Conservation (phyloP, 169 alveolate genomes). For the Cryptosporidium felis region DNA sequence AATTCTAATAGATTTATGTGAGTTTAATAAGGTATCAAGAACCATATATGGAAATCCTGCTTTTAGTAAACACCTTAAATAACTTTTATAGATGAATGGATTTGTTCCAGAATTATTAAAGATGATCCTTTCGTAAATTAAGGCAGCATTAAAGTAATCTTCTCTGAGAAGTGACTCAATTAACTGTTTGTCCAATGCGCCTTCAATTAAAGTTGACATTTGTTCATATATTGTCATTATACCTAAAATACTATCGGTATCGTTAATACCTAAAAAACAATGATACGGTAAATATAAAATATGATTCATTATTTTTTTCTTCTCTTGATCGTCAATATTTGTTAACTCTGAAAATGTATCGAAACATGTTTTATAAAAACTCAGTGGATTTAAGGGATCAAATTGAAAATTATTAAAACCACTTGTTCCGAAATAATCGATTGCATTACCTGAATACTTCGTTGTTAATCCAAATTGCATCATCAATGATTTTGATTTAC, state of each 20-base stretch:
- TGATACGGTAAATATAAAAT: conserved; percentile 54
- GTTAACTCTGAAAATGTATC: background rate
- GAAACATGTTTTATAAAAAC: conserved; percentile 17
- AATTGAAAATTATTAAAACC: conserved; percentile 38
- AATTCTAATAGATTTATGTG: background rate
- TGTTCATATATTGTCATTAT: conserved; percentile 53
- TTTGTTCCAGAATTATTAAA: conserved; percentile 11
- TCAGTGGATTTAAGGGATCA: conserved; percentile 58
- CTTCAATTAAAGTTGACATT: background rate
- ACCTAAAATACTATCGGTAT: conserved; percentile 43
- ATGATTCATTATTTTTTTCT: conserved; percentile 18
- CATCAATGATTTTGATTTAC: conserved; percentile 4
- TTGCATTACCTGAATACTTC: conserved; percentile 49
- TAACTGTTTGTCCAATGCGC: conserved; percentile 13
- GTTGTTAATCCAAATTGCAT: conserved; percentile 35
- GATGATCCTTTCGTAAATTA: conserved; percentile 35
- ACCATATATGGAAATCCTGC: conserved; percentile 60
- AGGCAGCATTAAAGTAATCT: conserved; percentile 40
- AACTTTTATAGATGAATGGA: background rate
- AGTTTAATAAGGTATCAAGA: background rate
- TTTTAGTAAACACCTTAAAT: conserved; percentile 43
- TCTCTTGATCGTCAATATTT: background rate
- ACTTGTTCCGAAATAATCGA: conserved; percentile 55
- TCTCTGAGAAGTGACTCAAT: conserved; percentile 27
- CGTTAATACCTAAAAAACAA: conserved; percentile 53